Evolutionary conservation across 257 asterid species (phyloP).

Genomic region (Scutellaria baicalensis): DNA sequence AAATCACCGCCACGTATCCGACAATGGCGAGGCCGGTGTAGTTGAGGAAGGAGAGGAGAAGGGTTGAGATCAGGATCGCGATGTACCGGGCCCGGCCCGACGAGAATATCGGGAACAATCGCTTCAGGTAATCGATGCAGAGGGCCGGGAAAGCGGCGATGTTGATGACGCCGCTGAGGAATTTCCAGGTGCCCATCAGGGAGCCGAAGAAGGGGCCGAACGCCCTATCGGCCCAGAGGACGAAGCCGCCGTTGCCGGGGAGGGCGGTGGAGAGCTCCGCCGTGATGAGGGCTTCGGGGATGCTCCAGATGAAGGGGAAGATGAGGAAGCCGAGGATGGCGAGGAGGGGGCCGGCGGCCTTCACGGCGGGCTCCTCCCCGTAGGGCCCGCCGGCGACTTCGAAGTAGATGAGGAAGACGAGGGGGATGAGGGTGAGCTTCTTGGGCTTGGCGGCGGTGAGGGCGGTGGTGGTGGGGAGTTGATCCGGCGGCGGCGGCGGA

Average conservation of each 20-base stretch:
- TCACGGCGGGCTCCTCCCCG: slow-evolving; percentile 84
- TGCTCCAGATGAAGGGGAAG: slow-evolving; percentile 84
- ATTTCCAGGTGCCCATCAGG: slow-evolving; percentile 71
- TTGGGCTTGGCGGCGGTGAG: slow-evolving; percentile 3
- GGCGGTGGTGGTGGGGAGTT: slow-evolving; percentile 30
- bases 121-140: slow-evolving; percentile 44
- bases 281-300: slow-evolving; percentile 81
- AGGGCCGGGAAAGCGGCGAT: slow-evolving; percentile 73
- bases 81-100: slow-evolving; percentile 35
- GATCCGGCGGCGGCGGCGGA: slow-evolving; percentile 11
- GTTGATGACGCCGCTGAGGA: slow-evolving; percentile 70
- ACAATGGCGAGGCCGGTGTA: slow-evolving; percentile 61
- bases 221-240: slow-evolving; percentile 82
- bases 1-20: slow-evolving; percentile 49
- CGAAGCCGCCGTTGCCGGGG: slow-evolving; percentile 91
- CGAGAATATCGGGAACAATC: slow-evolving; percentile 48
- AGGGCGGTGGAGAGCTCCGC: slow-evolving; percentile 81
- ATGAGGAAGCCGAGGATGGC: slow-evolving; percentile 79
- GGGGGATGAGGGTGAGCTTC: slow-evolving; percentile 72
- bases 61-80: slow-evolving; percentile 42
- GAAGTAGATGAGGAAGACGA: slow-evolving; percentile 75
- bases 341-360: slow-evolving; percentile 74
- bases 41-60: slow-evolving; percentile 35
- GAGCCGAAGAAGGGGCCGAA: slow-evolving; percentile 85
- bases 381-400: slow-evolving; percentile 93